A percentile compares a stretch with the other conserved stretches of the same genome.
Conservation (phyloP, 148 eudicot genomes). For the Chenopodium album region DNA sequence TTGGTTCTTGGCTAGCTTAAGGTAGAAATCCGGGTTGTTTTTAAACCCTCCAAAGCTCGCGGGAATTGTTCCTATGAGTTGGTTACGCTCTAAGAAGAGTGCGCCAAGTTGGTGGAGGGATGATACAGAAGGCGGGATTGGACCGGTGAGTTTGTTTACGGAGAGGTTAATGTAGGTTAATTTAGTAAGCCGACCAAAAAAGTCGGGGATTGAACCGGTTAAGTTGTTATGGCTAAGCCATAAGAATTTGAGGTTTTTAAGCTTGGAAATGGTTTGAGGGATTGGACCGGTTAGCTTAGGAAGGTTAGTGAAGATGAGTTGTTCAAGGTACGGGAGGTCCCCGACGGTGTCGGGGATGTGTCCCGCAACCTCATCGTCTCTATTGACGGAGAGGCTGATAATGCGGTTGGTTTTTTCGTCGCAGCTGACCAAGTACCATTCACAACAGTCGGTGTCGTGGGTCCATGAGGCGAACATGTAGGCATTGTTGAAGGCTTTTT, state of each 20-base stretch:
- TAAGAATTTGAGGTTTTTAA: slow-evolving; percentile 27
- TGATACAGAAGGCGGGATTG: slow-evolving; percentile 24
- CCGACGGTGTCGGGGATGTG: slow-evolving; percentile 38
- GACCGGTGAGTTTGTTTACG: slow-evolving; percentile 41
- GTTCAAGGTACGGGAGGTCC: slow-evolving; percentile 35
- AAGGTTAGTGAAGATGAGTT: slow-evolving; percentile 22
- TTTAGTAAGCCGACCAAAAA: slow-evolving; percentile 31
- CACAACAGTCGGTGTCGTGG: slow-evolving; percentile 35
- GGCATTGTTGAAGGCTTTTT: slow-evolving; percentile 29
- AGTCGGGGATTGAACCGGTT: slow-evolving; percentile 38
- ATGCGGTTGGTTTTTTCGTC: slow-evolving; percentile 30
- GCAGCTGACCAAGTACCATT: slow-evolving; percentile 40
- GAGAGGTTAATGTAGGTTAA: slow-evolving; percentile 35
- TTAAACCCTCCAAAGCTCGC: slow-evolving; percentile 27
- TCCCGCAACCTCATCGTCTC: slow-evolving; percentile 22
- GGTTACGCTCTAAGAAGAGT: slow-evolving; percentile 40
- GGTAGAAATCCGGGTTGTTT: slow-evolving; percentile 28
- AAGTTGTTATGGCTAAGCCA: slow-evolving; percentile 29
- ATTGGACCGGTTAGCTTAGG: slow-evolving; percentile 42
- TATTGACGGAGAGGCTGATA: slow-evolving; percentile 3
- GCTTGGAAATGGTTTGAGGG: slow-evolving; percentile 34
- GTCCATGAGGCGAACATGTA: slow-evolving; percentile 26
- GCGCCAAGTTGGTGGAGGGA: slow-evolving; percentile 22
- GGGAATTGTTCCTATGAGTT: slow-evolving; percentile 44
- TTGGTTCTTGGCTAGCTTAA: slow-evolving; percentile 37